These are phyloP conservation scores for Brassica hybrid DNA, from an alignment of 441 rosid species.

Conservation along the genomic window DNA sequence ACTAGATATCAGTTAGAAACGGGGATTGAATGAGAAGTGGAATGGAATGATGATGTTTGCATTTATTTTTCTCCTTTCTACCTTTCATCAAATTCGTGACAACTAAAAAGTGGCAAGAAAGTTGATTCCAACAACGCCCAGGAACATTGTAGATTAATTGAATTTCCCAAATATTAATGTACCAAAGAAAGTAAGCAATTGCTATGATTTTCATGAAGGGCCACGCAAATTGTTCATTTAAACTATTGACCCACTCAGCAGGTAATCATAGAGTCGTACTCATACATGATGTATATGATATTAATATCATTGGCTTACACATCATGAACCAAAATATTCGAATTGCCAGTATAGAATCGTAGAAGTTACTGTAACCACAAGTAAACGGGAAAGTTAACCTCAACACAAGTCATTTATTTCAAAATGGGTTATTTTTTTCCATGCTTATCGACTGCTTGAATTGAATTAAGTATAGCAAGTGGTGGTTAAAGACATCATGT, in stretches of 20 bases:
- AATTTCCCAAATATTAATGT: constrained; percentile 12
- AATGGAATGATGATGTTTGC: constrained; percentile 34
- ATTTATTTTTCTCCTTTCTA: not conserved
- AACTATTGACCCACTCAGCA: constrained; percentile 14
- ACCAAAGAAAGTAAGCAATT: not conserved
- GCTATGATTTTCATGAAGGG: constrained; percentile 1
- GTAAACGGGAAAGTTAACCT: not conserved
- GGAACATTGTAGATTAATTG: constrained; percentile 20
- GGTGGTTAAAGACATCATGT: not conserved
- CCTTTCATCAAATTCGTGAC: constrained; percentile 35
- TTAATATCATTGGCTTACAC: constrained; percentile 8
- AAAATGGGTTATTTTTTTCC: not conserved
- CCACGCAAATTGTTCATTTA: constrained; percentile 22
- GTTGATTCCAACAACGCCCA: constrained; percentile 35
- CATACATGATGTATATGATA: not conserved
- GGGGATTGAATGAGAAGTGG: constrained; percentile 13
- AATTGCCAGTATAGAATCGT: not conserved
- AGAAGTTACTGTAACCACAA: not conserved
- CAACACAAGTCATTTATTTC: not conserved
- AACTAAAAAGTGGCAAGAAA: constrained; percentile 33
- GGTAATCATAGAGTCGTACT: not conserved
- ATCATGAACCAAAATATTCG: not conserved
- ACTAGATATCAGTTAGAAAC: not conserved
- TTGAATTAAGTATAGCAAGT: not conserved
- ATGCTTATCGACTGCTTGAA: not conserved